These are phyloP conservation scores for Leishmania martiniquensis DNA, from an alignment of 208 protist species.

Conservation along the genomic window DNA sequence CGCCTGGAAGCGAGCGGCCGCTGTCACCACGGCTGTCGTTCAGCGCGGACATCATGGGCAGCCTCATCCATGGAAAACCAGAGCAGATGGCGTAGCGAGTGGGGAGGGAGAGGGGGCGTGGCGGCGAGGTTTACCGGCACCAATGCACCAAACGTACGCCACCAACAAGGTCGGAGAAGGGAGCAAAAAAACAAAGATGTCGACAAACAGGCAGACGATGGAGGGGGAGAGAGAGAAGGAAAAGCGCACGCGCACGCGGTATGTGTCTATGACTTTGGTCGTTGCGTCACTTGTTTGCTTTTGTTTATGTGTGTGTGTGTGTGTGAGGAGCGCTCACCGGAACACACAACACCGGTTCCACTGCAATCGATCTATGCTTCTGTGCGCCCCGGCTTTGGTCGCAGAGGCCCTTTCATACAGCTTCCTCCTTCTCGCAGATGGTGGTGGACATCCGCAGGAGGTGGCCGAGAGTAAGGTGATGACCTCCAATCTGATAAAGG, in stretches of 20 bases:
- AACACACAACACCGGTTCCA: neutral
- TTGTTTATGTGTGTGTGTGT: too few species aligned
- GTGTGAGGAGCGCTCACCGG: neutral
- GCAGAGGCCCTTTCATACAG: too few species aligned
- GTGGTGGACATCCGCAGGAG: neutral
- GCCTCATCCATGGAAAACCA: neutral
- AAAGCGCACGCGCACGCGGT: neutral
- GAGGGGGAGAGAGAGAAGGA: neutral
- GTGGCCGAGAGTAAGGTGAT: neutral
- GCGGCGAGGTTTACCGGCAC: neutral
- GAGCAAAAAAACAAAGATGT: neutral
- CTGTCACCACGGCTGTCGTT: slow-evolving; percentile 14
- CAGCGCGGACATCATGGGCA: slow-evolving; percentile 18
- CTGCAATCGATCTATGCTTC: neutral
- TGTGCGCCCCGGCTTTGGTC: neutral
- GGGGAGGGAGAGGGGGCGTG: neutral
- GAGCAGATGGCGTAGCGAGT: too few species aligned
- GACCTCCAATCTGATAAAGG: neutral
- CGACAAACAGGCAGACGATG: too few species aligned
- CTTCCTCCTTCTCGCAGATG: neutral
- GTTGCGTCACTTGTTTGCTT: neutral
- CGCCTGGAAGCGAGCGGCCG: neutral
- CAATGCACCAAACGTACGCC: neutral
- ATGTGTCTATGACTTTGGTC: neutral
- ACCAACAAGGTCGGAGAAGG: too few species aligned